phyloP scores from a whole-genome alignment of 1,139 yeast genomes.

The Hansenula sp. region DNA sequence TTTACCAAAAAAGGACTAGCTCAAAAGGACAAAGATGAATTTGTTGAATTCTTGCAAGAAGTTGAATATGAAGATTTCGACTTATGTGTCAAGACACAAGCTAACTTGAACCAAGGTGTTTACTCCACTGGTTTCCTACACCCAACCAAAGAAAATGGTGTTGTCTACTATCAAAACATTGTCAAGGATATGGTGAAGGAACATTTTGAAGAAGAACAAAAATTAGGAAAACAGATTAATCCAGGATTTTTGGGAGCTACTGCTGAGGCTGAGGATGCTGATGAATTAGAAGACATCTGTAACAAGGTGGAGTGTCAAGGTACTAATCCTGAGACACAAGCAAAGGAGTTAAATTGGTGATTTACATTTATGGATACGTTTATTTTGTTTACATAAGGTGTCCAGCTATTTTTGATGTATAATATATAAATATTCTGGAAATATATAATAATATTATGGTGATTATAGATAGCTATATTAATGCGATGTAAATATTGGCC shows the following conservation, averaged over 20 bases:
- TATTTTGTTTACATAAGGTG: too few species aligned
- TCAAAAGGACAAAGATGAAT: slow-evolving; percentile 48
- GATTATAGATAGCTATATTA: not conserved
- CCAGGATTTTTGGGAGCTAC: slow-evolving; percentile 46
- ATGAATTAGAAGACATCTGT: slow-evolving; percentile 48
- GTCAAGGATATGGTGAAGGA: slow-evolving; percentile 57
- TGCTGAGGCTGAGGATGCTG: slow-evolving; percentile 37
- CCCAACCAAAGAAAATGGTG: slow-evolving; percentile 56
- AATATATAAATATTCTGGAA: not conserved
- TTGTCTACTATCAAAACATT: slow-evolving; percentile 49
- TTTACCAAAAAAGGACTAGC: slow-evolving; percentile 56
- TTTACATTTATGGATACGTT: too few species aligned
- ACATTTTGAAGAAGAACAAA: slow-evolving; percentile 43
- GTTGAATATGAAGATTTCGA: slow-evolving; percentile 59
- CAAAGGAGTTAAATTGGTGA: slow-evolving; percentile 21
- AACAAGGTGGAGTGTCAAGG: slow-evolving; percentile 44
- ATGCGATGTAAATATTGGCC: too few species aligned
- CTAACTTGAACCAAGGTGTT: slow-evolving; percentile 55
- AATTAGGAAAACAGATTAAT: slow-evolving; percentile 40
- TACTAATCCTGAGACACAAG: slow-evolving; percentile 28
- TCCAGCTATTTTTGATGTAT: too few species aligned
- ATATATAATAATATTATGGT: too few species aligned
- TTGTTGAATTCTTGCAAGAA: slow-evolving; percentile 56
- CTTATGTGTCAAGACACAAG: slow-evolving; percentile 53
- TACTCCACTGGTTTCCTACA: slow-evolving; percentile 55